Evolutionary conservation across 805 yeast species (phyloP).

Genomic region (Millerozyma acaciae): DNA sequence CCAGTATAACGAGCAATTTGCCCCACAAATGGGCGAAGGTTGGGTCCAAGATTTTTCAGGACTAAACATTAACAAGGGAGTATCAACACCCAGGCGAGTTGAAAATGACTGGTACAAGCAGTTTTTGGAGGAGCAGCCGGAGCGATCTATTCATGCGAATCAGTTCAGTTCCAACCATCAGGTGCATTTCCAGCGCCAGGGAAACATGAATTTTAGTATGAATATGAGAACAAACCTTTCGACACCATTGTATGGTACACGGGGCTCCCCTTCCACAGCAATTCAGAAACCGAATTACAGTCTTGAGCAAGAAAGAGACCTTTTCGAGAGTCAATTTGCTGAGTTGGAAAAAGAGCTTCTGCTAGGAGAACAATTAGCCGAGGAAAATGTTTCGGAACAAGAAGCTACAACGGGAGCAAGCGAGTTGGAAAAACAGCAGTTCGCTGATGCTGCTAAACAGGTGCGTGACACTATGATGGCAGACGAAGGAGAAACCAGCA

Average conservation of each 20-base stretch:
- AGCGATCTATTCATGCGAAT: too few species aligned
- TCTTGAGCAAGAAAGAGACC: conserved; percentile 20
- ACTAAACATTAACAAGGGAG: conserved; percentile 13
- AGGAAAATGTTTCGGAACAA: conserved; percentile 7
- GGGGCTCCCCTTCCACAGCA: conserved; percentile 15
- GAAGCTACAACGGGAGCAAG: conserved; percentile 6
- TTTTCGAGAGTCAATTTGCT: conserved; percentile 30
- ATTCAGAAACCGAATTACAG: conserved; percentile 24
- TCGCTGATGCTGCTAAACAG: conserved; percentile 38
- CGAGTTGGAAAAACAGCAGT: conserved; percentile 28
- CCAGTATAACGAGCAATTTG: conserved; percentile 9
- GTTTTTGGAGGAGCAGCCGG: conserved; percentile 17
- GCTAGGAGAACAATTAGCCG: conserved; percentile 9
- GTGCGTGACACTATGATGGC: conserved; percentile 27
- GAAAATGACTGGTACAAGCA: conserved; percentile 23
- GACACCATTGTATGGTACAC: conserved; percentile 10
- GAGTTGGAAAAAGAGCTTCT: conserved; percentile 27
- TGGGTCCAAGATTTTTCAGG: conserved; percentile 32
- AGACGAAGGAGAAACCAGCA: conserved; percentile 17
- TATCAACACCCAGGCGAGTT: conserved; percentile 3
- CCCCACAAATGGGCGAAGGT: conserved; percentile 10
- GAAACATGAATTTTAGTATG: conserved; percentile 8
- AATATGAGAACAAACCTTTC: conserved; percentile 18
- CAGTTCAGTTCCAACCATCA: background rate
- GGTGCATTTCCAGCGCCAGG: background rate